Percentiles rank a stretch among this genome's conserved stretches.
phyloP scores from a whole-genome alignment of 2,329 filamentous ascomycete genomes.

The Dendryphion nanum region DNA sequence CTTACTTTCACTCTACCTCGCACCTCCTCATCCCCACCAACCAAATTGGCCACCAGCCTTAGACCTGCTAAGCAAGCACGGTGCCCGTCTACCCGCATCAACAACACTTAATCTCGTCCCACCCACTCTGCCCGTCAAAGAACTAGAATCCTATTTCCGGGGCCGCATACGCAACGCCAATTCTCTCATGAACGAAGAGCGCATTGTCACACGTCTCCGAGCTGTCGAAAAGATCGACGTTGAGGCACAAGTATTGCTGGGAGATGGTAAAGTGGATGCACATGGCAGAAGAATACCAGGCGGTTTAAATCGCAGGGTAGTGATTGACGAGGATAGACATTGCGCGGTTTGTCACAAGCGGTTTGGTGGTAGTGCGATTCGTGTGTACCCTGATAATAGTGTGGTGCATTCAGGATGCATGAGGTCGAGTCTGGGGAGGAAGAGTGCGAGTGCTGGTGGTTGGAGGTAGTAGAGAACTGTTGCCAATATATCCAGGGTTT shows the following conservation, averaged over 20 bases:
- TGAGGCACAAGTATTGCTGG: slow-evolving; percentile 71
- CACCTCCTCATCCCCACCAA: slow-evolving; percentile 70
- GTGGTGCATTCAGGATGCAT: slow-evolving; percentile 53
- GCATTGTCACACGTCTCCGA: slow-evolving; percentile 73
- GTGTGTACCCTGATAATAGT: slow-evolving; percentile 72
- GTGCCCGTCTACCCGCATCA: slow-evolving; percentile 82
- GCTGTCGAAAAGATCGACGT: slow-evolving; percentile 77
- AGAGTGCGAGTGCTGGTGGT: slow-evolving; percentile 2
- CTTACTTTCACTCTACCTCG: slow-evolving; percentile 84
- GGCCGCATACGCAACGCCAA: slow-evolving; percentile 87
- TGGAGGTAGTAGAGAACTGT: too few relatives aligned
- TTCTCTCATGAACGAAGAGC: slow-evolving; percentile 74
- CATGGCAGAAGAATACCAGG: slow-evolving; percentile 50
- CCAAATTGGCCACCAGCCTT: slow-evolving; percentile 77
- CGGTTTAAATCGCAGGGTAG: slow-evolving; percentile 66
- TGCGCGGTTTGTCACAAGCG: slow-evolving; percentile 93
- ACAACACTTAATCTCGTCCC: slow-evolving; percentile 87
- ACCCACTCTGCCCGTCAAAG: slow-evolving; percentile 69
- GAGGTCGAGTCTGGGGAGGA: slow-evolving; percentile 28
- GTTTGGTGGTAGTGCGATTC: slow-evolving; percentile 85
- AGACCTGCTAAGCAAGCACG: slow-evolving; percentile 85
- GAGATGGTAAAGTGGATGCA: slow-evolving; percentile 61
- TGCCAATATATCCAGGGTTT: too few relatives aligned
- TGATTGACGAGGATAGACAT: slow-evolving; percentile 82
- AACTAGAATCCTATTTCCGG: slow-evolving; percentile 87